These are phyloP conservation scores for Pleurotus eryngii DNA, from an alignment of 768 basidiomycete species.

Conservation along the genomic window DNA sequence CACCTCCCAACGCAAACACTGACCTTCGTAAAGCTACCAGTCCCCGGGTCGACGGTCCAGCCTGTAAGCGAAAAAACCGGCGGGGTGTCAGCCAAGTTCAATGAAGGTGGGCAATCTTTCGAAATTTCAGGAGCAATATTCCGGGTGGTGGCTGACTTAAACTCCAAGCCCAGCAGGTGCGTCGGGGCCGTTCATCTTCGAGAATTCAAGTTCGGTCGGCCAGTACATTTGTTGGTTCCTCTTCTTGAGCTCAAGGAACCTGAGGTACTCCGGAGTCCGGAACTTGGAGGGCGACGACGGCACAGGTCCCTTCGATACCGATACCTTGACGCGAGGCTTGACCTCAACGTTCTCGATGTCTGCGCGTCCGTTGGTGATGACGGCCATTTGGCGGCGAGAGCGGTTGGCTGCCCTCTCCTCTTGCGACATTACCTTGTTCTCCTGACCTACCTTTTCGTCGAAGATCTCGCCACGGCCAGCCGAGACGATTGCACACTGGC, in stretches of 20 bases:
- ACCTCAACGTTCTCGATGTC: no score
- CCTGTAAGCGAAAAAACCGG: neutral
- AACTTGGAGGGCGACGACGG: no score
- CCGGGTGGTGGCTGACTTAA: neutral
- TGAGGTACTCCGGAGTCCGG: no score
- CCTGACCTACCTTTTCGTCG: neutral
- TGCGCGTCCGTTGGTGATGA: no score
- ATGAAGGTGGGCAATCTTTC: neutral
- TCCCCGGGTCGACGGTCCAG: neutral
- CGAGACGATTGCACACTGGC: neutral
- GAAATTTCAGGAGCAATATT: neutral
- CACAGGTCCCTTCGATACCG: no score
- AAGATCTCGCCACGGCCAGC: neutral
- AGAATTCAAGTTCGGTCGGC: no score
- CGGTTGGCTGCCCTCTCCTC: neutral
- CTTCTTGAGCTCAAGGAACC: no score
- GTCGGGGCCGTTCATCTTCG: no score
- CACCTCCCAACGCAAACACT: neutral
- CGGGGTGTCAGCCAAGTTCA: neutral
- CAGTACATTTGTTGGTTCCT: no score
- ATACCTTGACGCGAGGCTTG: no score
- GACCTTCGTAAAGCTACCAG: neutral
- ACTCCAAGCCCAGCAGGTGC: no score
- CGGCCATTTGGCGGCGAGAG: no score
- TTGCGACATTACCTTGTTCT: neutral